Conservation (phyloP, 2,329 filamentous ascomycete genomes). For the Colletotrichum lindemuthianum region DNA sequence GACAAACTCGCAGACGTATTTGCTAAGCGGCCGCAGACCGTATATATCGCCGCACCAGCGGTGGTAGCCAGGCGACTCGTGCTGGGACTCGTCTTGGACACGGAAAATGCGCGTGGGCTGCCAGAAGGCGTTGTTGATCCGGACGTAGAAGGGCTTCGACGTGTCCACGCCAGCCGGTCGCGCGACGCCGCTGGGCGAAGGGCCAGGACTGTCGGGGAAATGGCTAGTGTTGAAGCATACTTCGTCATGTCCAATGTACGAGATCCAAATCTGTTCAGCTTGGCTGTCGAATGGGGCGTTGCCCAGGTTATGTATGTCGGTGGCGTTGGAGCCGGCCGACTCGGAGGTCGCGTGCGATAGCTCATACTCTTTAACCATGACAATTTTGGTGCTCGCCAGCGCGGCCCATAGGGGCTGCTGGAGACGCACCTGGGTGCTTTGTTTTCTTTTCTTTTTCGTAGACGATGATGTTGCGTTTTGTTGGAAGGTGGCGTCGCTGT, state of each 20-base stretch:
- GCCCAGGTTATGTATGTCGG: slow-evolving; percentile 80
- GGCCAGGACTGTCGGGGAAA: slow-evolving; percentile 58
- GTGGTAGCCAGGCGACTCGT: slow-evolving; percentile 50
- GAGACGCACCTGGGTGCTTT: slow-evolving; percentile 89
- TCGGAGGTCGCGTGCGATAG: slow-evolving; percentile 81
- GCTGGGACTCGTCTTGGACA: slow-evolving; percentile 47
- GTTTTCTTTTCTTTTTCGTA: slow-evolving; percentile 87
- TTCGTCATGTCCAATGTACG: slow-evolving; percentile 80
- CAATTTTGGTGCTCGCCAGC: slow-evolving; percentile 94
- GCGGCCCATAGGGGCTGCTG: slow-evolving; percentile 95
- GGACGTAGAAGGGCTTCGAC: slow-evolving; percentile 81
- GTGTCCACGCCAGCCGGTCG: slow-evolving; percentile 67
- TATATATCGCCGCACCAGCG: slow-evolving; percentile 79
- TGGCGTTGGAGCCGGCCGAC: slow-evolving; percentile 77
- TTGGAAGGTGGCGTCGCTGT: slow-evolving; percentile 62
- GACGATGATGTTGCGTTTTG: slow-evolving; percentile 66
- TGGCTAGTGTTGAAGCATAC: slow-evolving; percentile 79
- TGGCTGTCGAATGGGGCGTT: slow-evolving; percentile 78
- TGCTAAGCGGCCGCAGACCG: slow-evolving; percentile 75
- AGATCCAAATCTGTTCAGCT: slow-evolving; percentile 81
- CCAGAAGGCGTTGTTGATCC: slow-evolving; percentile 83
- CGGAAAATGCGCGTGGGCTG: slow-evolving; percentile 78
- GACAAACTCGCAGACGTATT: slow-evolving; percentile 83
- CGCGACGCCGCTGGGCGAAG: slow-evolving; percentile 43
- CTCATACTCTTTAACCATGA: slow-evolving; percentile 91